Evolutionary conservation across 225 moss, liverwort and hornwort species (phyloP), one percentile per base, ranked within the genome.

Genomic region (Bryoerythrophyllum caledonicum): DNA sequence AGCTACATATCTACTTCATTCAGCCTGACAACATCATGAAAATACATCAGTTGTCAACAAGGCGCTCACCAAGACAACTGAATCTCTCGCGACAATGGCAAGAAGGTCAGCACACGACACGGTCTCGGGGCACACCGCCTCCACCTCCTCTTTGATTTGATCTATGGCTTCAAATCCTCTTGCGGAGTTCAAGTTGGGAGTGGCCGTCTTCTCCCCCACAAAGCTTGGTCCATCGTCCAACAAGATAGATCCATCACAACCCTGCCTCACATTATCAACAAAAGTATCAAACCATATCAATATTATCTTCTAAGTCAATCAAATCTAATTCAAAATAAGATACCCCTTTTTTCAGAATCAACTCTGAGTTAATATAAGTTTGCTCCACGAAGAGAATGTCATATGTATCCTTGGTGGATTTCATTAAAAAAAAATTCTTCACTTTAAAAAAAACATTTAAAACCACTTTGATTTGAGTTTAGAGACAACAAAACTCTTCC

Each of bases 81-180:
- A 86, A 43, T 94, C 92, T 57, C 94, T 84, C 26, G 92, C 91
- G 15, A 71, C 96, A 21, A 91, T 78, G 38, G 96, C 90, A 49
- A 94, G 21, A 61, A 97, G 87, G 9, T 97, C 94, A 23, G 96
- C 94, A 74, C 96, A 97, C 5, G 96, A 97, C 60, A 97, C 94
- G 0, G 86, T 80, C 13, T 82, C 91, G 4, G 90, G 92, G 43
- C 96, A 97, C 43, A 78, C 61, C 35, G 64, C 67, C 77, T 97
- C 94, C 80, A 97, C 48, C 30, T 73, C 81, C 53, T 84, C 80
- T 67, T 97, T 97, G 17, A 92, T 90, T 0, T 79, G 82, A 41
- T 97, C 92, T 15, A 86, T 87, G 27, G 94, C 87, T 51, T 87
- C 76, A 65, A 91, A 94, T 2, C 96, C 96, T 9, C 92, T 74